Evolutionary conservation across 305 asterid genomes (phyloP), one percentile per base, ranked within the genome.

Genomic region (Fraxinus paxiana): DNA sequence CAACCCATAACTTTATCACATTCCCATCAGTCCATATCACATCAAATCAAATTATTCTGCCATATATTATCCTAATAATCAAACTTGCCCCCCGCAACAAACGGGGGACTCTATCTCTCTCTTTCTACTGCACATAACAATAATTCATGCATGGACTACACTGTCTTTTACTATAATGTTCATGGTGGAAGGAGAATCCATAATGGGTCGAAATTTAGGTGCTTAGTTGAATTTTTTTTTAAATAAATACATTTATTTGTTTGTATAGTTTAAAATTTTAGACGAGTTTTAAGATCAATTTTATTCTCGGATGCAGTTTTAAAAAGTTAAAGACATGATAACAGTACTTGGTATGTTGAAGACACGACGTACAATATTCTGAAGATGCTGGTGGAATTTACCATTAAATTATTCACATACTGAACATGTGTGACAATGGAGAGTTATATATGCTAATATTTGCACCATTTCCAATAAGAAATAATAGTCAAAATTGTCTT

Each of bases 1-100:
- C 13, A 78, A 69, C 92, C 93, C 97, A 88, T 90, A 88, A 87
- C 95, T 83, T 65, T 70, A 77, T 87, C 94, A 91, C 91, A 90
- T 83, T 86, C 85, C 63, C 80, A 80, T 67, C 84, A 67, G 37
- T 76, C 65, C 65, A 76, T 67, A 75, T 54, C 73, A 69, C 80
- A 65, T 73, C 56, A 76, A 71, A 71, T 54, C 73, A 69, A 78
- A 65, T 72, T 81, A 78, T 82, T 75, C 76, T 77, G 9, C 28
- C 1, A 1, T 24, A n/a, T 51, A 17, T 51, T 51, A 51, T 51
- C 61, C 61, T n/a, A 51, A n/a, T n/a, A 9, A 51, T 51, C 24
- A 51, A 17, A 51, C 63, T 51, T 3, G 24, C 5, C 9, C 59
- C 63, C 63, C 63, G 63, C 63, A 2, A 51, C 24, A 51, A 51